A percentile compares a stretch with the other conserved stretches of the same genome.
phyloP scores from a whole-genome alignment of 1,284 basidiomycete species.

The Rhizoctonia solani region DNA sequence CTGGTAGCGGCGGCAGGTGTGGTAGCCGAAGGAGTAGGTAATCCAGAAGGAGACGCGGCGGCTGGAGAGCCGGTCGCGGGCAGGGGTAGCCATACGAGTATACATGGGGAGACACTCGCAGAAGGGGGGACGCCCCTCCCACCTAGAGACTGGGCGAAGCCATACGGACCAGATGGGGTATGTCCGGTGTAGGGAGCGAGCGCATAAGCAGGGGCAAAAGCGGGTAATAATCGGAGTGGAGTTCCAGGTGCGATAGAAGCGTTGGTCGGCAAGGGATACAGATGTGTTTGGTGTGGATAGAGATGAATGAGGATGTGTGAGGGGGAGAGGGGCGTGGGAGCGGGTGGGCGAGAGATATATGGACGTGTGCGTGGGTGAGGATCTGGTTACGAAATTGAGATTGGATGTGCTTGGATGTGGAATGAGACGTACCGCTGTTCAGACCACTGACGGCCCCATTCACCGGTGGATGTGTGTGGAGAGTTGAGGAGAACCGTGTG shows the following conservation, averaged over 20 bases:
- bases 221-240: neutral
- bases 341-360: conserved; percentile 24
- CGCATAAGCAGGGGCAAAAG: conserved; percentile 21
- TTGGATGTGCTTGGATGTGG: neutral
- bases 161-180: conserved; percentile 20
- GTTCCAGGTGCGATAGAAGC: conserved; percentile 7
- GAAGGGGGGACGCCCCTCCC: conserved; percentile 31
- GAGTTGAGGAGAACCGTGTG: conserved; percentile 7
- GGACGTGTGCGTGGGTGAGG: conserved; percentile 30
- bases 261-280: conserved; percentile 4
- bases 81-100: conserved; percentile 27
- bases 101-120: conserved; percentile 11
- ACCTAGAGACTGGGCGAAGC: conserved; percentile 22
- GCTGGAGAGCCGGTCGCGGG: neutral
- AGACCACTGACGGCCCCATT: conserved; percentile 29
- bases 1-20: conserved; percentile 21
- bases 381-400: neutral
- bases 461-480: conserved; percentile 19
- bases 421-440: conserved; percentile 25
- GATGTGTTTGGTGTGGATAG: conserved; percentile 5
- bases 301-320: conserved; percentile 30
- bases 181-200: conserved; percentile 21
- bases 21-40: conserved; percentile 27
- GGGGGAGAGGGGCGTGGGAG: conserved; percentile 24
- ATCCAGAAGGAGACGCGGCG: conserved; percentile 4